Conservation (phyloP, 768 basidiomycete species). For the Mycena venus region DNA sequence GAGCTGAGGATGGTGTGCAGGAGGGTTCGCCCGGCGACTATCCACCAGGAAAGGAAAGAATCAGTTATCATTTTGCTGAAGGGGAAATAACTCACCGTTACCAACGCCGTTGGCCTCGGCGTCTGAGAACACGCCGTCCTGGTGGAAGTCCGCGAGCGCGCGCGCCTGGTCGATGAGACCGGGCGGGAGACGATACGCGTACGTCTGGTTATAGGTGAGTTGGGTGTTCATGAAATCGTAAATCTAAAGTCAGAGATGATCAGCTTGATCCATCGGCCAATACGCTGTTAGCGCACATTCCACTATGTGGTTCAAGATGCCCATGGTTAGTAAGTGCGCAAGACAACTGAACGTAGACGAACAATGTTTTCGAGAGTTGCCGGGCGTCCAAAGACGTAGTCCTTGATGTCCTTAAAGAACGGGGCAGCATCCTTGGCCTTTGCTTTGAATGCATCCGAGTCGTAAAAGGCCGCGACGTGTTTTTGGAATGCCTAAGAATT, state of each 20-base stretch:
- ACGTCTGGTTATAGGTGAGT: conserved; percentile 86
- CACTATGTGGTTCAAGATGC: conserved; percentile 58
- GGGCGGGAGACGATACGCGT: conserved; percentile 82
- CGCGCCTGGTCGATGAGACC: conserved; percentile 81
- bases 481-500: conserved; percentile 69
- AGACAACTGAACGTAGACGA: conserved; percentile 40
- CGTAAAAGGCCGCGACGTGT: conserved; percentile 72
- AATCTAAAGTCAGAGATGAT: conserved; percentile 57
- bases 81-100: conserved; percentile 67
- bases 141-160: conserved; percentile 84
- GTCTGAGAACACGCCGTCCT: conserved; percentile 81
- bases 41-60: not conserved
- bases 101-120: conserved; percentile 74
- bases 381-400: conserved; percentile 80
- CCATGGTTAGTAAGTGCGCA: not conserved
- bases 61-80: not conserved
- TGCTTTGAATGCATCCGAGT: conserved; percentile 76
- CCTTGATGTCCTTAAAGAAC: conserved; percentile 77
- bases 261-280: not conserved
- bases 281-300: conserved; percentile 67
- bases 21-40: conserved; percentile 88
- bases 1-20: conserved; percentile 79
- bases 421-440: conserved; percentile 66
- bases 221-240: conserved; percentile 85
- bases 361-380: conserved; percentile 79